Evolutionary conservation across 2,329 filamentous ascomycete species (phyloP).

Genomic region (Colletotrichum sp.): DNA sequence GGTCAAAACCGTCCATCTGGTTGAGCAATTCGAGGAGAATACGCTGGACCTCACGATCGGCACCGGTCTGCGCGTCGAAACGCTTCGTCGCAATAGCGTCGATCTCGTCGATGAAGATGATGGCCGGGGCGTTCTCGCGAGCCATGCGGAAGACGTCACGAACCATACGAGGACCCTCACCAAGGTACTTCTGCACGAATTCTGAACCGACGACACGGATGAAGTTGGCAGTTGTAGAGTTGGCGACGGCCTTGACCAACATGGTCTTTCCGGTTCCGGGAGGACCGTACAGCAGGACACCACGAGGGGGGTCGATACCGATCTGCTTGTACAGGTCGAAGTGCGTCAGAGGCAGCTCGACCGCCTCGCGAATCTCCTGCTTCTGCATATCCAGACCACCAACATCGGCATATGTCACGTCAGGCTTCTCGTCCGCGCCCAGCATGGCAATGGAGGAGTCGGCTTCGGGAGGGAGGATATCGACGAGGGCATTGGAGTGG

Average conservation of each 20-base stretch:
- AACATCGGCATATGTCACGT: conserved; percentile 97
- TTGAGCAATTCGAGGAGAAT: conserved; percentile 97
- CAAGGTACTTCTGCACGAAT: conserved; percentile 92
- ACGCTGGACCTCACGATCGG: conserved; percentile 97
- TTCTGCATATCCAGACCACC: conserved; percentile 99
- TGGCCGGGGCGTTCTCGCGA: conserved; percentile 94
- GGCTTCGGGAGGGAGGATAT: conserved; percentile 97
- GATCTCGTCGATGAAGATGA: conserved; percentile 99
- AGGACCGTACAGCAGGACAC: conserved; percentile 80
- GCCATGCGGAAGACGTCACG: conserved; percentile 99
- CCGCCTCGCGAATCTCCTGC: conserved; percentile 97
- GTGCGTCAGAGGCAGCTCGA: conserved; percentile 94
- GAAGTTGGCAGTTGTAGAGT: conserved; percentile 90
- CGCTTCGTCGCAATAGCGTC: conserved; percentile 99
- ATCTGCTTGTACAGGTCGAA: conserved; percentile 99
- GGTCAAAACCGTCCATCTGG: conserved; percentile 99
- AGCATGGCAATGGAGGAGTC: conserved; percentile 99
- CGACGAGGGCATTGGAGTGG: conserved; percentile 97
- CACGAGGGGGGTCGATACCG: conserved; percentile 95
- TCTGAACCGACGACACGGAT: conserved; percentile 92
- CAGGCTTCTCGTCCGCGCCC: conserved; percentile 94
- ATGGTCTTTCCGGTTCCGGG: conserved; percentile 83
- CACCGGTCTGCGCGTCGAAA: conserved; percentile 98
- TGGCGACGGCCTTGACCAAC: conserved; percentile 90
- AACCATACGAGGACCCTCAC: conserved; percentile 96